Base-by-base conservation (phyloP, 768 basidiomycete genomes). In the Hygrophoropsis aurantiaca region DNA sequence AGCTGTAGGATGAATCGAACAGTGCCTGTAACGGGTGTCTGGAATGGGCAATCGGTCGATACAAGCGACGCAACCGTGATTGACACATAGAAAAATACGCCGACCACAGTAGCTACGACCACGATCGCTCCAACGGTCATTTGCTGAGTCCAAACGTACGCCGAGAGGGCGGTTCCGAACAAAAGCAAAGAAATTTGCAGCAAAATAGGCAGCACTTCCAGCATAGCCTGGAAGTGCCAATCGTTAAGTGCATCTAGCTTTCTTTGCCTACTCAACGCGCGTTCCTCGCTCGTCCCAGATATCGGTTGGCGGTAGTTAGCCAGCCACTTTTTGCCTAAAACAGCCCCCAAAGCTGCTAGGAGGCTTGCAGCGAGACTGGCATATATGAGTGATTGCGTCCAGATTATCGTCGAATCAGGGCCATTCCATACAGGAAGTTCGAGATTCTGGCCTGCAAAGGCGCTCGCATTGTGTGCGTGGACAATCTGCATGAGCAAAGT, bases 211-310 rank as follows among this genome's bases (percentile, higher is more conserved):
- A 42, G 34, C 21, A 32, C 20, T 42, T 42, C 19, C 27, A 42
- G 42, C 11, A 42, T 10, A 13, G 42, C 26, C 5, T 42, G 16
- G 34, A 42, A 42, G 0, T 18, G 10, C 42, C 42, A 42, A 30
- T 18, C 24, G 4, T 40, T 25, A 13, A 47, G 44, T 20, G 20
- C 49, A 34, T 50, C n/a, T n/a, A n/a, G n/a, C n/a, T n/a, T n/a
- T n/a, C n/a, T n/a, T n/a, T n/a, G n/a, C n/a, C n/a, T n/a, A 36
- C 5, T 39, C 27, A 25, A 39, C 46, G 13, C 32, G 46, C 30
- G 46, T 44, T n/a, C 49, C 27, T 24, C 46, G 24, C 20, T 38
- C 8, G 13, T 38, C 55, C 30, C 54, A 49, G 27, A 55, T 54
- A 11, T 57, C 51, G 2, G 61, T 42, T n/a, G 54, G 53, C 1